Conservation (phyloP, 805 yeast genomes). For the Candida arabinofermentans region DNA sequence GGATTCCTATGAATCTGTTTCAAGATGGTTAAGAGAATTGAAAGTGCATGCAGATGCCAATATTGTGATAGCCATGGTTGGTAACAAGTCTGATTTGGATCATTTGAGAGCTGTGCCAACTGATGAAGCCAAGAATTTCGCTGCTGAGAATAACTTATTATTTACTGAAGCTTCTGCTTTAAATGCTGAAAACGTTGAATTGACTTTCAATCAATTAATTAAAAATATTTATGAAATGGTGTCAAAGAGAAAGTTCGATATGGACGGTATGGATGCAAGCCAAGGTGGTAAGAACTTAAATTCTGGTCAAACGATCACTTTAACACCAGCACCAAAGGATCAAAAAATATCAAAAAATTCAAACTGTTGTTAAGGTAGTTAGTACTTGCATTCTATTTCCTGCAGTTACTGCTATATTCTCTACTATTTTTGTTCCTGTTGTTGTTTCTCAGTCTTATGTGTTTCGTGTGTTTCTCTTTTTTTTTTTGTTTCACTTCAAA, state of each 20-base stretch:
- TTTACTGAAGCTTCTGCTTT: constrained; percentile 96
- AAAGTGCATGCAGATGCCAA: constrained; percentile 91
- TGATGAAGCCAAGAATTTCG: constrained; percentile 93
- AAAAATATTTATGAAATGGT: constrained; percentile 94
- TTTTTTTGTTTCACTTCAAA: too few species aligned
- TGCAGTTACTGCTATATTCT: not conserved
- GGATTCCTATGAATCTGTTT: constrained; percentile 78
- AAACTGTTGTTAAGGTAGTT: constrained; percentile 55
- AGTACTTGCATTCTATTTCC: not conserved
- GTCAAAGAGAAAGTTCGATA: constrained; percentile 85
- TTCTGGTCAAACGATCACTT: constrained; percentile 80
- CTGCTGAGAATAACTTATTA: constrained; percentile 83
- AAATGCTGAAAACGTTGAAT: constrained; percentile 90
- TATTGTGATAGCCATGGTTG: constrained; percentile 90
- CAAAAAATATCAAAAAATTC: constrained; percentile 54
- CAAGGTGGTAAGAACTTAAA: constrained; percentile 40
- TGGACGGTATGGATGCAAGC: constrained; percentile 56
- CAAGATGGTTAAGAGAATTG: constrained; percentile 88
- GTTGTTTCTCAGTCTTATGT: too few species aligned
- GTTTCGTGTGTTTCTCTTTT: too few species aligned
- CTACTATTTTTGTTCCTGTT: too few species aligned
- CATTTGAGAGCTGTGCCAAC: constrained; percentile 96
- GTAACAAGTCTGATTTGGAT: constrained; percentile 86
- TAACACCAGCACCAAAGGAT: constrained; percentile 91
- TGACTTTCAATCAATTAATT: constrained; percentile 88